These are phyloP conservation scores for Blechomonas ayalai DNA, from an alignment of 208 protist species.

Conservation along the genomic window DNA sequence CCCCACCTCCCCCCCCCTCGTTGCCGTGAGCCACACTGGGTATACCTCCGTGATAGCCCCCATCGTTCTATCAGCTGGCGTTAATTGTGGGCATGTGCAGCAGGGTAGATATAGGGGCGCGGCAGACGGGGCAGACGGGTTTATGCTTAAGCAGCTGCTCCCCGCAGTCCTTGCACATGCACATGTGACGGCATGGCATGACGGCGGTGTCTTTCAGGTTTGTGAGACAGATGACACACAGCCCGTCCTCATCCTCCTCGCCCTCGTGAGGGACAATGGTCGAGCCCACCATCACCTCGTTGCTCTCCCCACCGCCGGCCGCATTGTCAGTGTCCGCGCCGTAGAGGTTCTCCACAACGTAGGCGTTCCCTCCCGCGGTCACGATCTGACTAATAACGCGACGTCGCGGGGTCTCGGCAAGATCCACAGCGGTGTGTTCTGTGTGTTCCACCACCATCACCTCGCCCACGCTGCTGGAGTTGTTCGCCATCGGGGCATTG, in stretches of 20 bases:
- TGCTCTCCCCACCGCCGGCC: constrained; percentile 19
- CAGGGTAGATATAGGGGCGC: constrained; percentile 78
- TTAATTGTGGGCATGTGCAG: constrained; percentile 75
- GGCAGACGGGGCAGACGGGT: constrained; percentile 93
- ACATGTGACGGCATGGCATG: constrained; percentile 94
- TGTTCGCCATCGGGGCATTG: constrained; percentile 12
- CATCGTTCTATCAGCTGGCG: too few species aligned
- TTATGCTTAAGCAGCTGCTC: constrained; percentile 87
- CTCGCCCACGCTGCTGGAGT: constrained; percentile 8
- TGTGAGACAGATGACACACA: constrained; percentile 93
- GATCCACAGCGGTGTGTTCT: constrained; percentile 85
- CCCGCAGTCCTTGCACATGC: constrained; percentile 91
- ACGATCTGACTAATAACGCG: constrained; percentile 85
- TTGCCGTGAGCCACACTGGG: too few species aligned
- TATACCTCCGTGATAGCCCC: too few species aligned
- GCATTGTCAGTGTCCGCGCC: constrained; percentile 61
- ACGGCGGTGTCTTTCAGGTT: constrained; percentile 87
- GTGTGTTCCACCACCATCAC: constrained; percentile 67
- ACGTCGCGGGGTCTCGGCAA: constrained; percentile 60
- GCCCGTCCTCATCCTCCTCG: constrained; percentile 72
- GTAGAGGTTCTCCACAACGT: constrained; percentile 85
- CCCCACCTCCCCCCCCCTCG: too few species aligned
- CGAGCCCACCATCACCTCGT: constrained; percentile 68
- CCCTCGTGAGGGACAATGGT: constrained; percentile 56
- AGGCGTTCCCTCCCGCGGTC: constrained; percentile 63